Evolutionary conservation across 345 rosid species (phyloP).

Genomic region (Sapria himalayana): DNA sequence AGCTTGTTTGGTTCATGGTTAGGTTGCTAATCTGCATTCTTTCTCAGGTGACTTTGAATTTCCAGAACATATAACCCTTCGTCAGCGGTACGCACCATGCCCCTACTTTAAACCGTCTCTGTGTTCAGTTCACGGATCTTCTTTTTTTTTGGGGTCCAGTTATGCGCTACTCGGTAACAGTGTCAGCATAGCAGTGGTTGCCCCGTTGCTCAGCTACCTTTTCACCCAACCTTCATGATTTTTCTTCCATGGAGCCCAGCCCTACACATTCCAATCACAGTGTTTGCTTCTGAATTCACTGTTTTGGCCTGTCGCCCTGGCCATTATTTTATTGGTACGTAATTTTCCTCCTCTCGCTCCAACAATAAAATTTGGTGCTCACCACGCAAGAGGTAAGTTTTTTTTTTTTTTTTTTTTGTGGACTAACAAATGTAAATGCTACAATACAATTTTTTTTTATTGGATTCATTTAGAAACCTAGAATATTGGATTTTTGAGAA

Average conservation of each 20-base stretch:
- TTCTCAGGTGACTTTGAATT: conserved; percentile 68
- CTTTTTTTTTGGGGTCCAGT: conserved; percentile 21
- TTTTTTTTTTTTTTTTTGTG: too few relatives aligned
- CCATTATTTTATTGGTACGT: too few relatives aligned
- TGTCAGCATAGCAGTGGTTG: conserved; percentile 72
- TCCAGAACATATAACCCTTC: conserved; percentile 44
- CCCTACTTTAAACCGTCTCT: not conserved
- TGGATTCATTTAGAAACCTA: too few relatives aligned
- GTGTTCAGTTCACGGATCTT: not conserved
- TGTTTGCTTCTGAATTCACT: too few relatives aligned
- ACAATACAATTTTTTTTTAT: too few relatives aligned
- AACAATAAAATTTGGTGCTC: too few relatives aligned
- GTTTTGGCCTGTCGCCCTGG: too few relatives aligned
- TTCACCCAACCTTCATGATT: conserved; percentile 26
- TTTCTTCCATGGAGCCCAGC: not conserved
- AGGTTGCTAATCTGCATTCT: conserved; percentile 91
- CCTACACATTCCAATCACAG: not conserved
- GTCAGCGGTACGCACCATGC: conserved; percentile 36
- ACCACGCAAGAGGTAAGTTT: too few relatives aligned
- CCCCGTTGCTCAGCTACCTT: conserved; percentile 53
- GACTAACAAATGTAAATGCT: too few relatives aligned
- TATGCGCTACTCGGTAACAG: conserved; percentile 91
- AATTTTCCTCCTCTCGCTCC: too few relatives aligned
- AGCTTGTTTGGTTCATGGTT: conserved; percentile 1
- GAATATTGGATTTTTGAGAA: too few relatives aligned